A percentile compares a stretch with the other conserved stretches of the same genome.
These are phyloP conservation scores for Colletotrichum eleusines DNA, from an alignment of 2,329 filamentous ascomycete genomes.

Conservation along the genomic window DNA sequence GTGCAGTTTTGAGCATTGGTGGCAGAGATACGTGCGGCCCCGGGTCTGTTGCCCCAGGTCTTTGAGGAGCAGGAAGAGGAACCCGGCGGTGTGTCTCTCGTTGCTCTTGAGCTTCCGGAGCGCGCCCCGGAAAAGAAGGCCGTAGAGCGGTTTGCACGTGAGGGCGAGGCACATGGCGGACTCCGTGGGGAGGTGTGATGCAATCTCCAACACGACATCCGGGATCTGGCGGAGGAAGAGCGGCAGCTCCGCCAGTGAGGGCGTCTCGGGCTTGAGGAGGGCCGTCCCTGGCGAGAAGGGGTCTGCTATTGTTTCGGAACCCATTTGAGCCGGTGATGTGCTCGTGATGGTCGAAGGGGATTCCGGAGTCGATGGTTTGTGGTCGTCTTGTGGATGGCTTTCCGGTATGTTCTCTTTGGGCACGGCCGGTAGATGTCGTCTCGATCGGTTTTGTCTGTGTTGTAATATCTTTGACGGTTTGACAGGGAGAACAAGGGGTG, in stretches of 20 bases:
- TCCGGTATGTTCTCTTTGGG: not conserved
- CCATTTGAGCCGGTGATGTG: not conserved
- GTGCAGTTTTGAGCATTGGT: conserved; percentile 16
- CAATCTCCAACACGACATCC: conserved; percentile 32
- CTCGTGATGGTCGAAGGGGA: not conserved
- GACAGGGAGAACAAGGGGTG: not conserved
- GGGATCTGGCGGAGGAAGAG: conserved; percentile 28
- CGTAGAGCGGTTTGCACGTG: conserved; percentile 31
- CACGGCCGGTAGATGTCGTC: not conserved
- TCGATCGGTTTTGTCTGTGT: not conserved
- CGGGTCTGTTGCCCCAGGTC: not conserved
- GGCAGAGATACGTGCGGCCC: conserved; percentile 18
- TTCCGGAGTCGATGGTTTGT: not conserved
- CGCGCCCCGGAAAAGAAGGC: conserved; percentile 20
- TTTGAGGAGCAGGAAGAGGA: conserved; percentile 29
- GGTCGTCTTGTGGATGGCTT: not conserved
- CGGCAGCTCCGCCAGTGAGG: not conserved
- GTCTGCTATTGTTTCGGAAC: not conserved
- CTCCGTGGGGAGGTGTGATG: conserved; percentile 33
- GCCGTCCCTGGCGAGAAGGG: not conserved
- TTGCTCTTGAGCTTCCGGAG: conserved; percentile 1
- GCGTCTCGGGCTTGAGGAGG: no score
- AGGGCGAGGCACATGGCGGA: conserved; percentile 32
- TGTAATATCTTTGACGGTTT: conserved; percentile 1
- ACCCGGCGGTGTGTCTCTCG: not conserved